Percentiles rank a stretch among this genome's conserved stretches.
Conservation (phyloP, 345 rosid genomes). For the Citropsis articulata region DNA sequence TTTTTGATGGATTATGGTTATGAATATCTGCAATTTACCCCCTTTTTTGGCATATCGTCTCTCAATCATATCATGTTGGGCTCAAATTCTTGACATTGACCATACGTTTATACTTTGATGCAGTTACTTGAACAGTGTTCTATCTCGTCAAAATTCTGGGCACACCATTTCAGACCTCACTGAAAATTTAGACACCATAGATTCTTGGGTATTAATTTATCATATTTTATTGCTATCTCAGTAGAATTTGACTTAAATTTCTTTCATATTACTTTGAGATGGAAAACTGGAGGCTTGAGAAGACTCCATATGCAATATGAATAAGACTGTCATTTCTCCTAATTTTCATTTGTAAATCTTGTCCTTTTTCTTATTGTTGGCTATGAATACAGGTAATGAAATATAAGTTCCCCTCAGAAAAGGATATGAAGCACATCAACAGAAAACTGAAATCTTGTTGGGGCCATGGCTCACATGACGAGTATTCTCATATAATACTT, state of each 20-base stretch:
- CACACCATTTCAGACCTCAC: conserved; percentile 51
- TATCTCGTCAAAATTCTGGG: conserved; percentile 53
- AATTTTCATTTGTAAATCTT: background rate
- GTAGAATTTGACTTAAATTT: background rate
- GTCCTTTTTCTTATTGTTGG: conserved; percentile 4
- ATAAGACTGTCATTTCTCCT: background rate
- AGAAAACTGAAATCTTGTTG: conserved; percentile 90
- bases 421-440: conserved; percentile 95
- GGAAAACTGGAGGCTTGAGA: background rate
- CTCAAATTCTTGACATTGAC: background rate
- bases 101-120: conserved; percentile 3
- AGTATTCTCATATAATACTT: conserved; percentile 42
- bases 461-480: conserved; percentile 80
- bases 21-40: background rate
- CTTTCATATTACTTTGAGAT: background rate
- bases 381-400: conserved; percentile 43
- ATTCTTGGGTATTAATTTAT: conserved; percentile 51
- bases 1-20: background rate
- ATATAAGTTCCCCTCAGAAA: conserved; percentile 78
- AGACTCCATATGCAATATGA: background rate
- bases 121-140: conserved; percentile 63
- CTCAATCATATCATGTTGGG: background rate
- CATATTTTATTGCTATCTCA: background rate
- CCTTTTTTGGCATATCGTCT: background rate
- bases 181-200: conserved; percentile 50